Base-by-base conservation (phyloP, 805 yeast genomes). In the Maudiozyma pseudohumilis region DNA sequence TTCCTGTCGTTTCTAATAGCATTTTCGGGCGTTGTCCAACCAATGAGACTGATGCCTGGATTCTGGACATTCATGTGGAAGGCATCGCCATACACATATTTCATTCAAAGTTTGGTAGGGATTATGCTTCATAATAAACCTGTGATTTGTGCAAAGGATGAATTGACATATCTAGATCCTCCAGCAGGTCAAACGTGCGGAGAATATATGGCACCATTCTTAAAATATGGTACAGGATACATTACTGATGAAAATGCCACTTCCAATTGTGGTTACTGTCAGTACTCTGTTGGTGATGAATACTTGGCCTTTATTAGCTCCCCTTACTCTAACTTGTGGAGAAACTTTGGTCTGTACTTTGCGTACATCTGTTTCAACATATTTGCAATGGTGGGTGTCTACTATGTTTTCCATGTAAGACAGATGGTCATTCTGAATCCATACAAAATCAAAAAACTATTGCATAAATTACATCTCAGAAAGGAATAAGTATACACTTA, bases 331-430 rank as follows among this genome's bases (percentile, higher is more conserved):
- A 47, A 63, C 36, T 60, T 64, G 46, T 74, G 82, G 79, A 67
- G 80, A 57, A 67, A 77, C 53, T 65, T 66, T 50, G 84, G 82
- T 45, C 64, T 77, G 18, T 70, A 68, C 47, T 55, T 69, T 40
- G 68, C 67, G 33, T 77, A 63, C 48, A 67, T 72, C 42, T 62
- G 56, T 17, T 61, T 74, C 48, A 70, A 74, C 46, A 41, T 60
- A 28, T 9, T 42, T 47, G 65, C 61, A 37, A 62, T 79, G 27
- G 38, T 55, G 1, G 66, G 55, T 44, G 49, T 63, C 40, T 67
- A 77, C 64, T 75, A 79, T 75, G 47, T 74, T 10, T 72, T 74
- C 22, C 73, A 86, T 32, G 48, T 48, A n/a, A 43, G 34, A 24
- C 24, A 39, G 19, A 9, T 28, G 13, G 19, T 28, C 11, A 9